Conservation (phyloP, 306 rosid genomes). For the Vicia sativa region DNA sequence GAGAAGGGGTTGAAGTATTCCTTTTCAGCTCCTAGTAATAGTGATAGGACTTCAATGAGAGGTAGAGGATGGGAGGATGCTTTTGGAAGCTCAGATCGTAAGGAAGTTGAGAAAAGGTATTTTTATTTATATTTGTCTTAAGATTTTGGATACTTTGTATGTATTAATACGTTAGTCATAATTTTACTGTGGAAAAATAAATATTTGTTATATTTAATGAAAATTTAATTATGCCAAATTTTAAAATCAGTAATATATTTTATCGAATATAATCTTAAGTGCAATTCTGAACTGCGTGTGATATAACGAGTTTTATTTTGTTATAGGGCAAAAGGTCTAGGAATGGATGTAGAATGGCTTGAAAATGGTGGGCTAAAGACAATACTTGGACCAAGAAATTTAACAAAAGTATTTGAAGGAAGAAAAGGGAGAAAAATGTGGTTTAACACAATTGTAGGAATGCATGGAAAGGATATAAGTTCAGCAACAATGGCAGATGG, state of each 20-base stretch:
- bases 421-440: conserved; percentile 83
- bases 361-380: conserved; percentile 65
- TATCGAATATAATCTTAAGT: too few relatives aligned
- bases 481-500: conserved; percentile 81
- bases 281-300: too few relatives aligned
- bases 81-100: conserved; percentile 62
- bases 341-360: conserved; percentile 85
- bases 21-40: conserved; percentile 61
- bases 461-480: conserved; percentile 80
- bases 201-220: too few relatives aligned
- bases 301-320: too few relatives aligned
- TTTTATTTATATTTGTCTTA: neutral
- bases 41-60: conserved; percentile 66
- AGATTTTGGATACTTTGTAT: too few relatives aligned
- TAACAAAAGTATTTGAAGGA: conserved; percentile 78
- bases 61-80: conserved; percentile 92
- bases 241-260: too few relatives aligned
- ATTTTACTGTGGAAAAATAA: too few relatives aligned
- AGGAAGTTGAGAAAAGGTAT: conserved; percentile 69
- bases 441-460: conserved; percentile 83
- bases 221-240: too few relatives aligned
- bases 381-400: conserved; percentile 51
- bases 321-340: conserved; percentile 60
- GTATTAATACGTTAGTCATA: too few relatives aligned
- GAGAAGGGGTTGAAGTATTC: conserved; percentile 67